Base-by-base conservation (phyloP, 257 asterid species). In the Salvia rosmarinus region DNA sequence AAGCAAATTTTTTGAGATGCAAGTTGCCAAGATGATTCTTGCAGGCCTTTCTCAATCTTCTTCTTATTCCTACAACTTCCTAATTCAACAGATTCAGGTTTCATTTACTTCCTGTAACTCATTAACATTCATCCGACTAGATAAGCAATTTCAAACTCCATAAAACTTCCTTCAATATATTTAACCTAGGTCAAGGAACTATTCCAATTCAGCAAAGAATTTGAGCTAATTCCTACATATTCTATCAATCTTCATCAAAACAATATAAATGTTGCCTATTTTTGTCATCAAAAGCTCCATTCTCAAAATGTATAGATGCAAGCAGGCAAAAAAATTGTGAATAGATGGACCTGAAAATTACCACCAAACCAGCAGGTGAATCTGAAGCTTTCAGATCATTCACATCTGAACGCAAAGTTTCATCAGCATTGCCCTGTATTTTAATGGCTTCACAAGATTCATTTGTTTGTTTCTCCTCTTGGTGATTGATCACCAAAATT, bases 301-400 rank as follows among this genome's bases (percentile, higher is more conserved):
- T 58, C 34, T 73, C 57, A 32, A 44, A 42, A 71, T 30, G 71
- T 43, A 17, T 19, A 81, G 0, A 55, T 23, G 46, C 43, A 23
- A 69, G 25, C 43, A 56, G 30, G 72, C 42, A 59, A 21, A 6
- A 49, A 39, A 23, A 62, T 6, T 16, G 37, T 62, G 21, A 63
- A 74, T 21, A 67, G 17, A 66, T 44, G 65, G 61, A 57, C 30
- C 21, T 42, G 71, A 65, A 44, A 62, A 70, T 84, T 86, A 90
- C 96, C 88, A 62, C 68, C 52, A 66, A 49, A 60, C 74, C 75
- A 77, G 25, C 59, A 47, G 72, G 74, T 30, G 32, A 72, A 69
- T 57, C 75, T 51, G 70, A 63, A 56, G 74, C 65, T 71, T 78
- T 78, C 74, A 62, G 78, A 75, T 80, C 80, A 68, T 74, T 83